A percentile compares a stretch with the other conserved stretches of the same genome.
Evolutionary conservation across 2,329 filamentous ascomycete species (phyloP).

Genomic region (Leptosphaerulina australis): DNA sequence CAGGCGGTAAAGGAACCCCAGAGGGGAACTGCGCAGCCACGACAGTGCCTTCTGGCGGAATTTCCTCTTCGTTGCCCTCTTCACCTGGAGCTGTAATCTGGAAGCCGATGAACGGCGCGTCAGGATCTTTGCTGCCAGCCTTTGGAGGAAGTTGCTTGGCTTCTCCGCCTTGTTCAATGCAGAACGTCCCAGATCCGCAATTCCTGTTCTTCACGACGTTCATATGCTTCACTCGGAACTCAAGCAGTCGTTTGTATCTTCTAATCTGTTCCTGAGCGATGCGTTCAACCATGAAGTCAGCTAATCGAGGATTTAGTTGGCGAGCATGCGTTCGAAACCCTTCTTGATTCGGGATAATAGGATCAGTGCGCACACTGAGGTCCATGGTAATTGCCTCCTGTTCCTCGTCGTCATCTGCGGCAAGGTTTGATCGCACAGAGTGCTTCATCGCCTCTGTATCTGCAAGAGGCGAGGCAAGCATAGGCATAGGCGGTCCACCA

Average conservation of each 20-base stretch:
- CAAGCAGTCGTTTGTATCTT: constrained; percentile 78
- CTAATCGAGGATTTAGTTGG: constrained; percentile 74
- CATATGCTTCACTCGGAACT: constrained; percentile 72
- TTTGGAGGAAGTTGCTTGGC: constrained; percentile 66
- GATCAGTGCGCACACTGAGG: constrained; percentile 66
- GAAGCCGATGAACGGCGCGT: constrained; percentile 61
- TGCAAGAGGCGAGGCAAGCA: constrained; percentile 56
- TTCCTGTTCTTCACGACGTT: constrained; percentile 61
- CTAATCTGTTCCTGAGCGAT: constrained; percentile 81
- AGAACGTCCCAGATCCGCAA: constrained; percentile 68
- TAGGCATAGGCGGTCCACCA: constrained; percentile 64
- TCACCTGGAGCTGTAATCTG: constrained; percentile 61
- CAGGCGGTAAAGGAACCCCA: constrained; percentile 82
- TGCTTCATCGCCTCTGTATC: constrained; percentile 45
- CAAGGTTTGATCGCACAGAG: constrained; percentile 41
- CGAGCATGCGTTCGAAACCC: constrained; percentile 79
- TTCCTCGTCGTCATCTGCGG: constrained; percentile 51
- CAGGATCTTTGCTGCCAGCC: constrained; percentile 64
- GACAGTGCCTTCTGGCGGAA: constrained; percentile 70
- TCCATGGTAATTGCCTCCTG: constrained; percentile 66
- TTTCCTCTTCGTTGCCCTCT: constrained; percentile 70
- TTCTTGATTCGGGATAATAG: constrained; percentile 72
- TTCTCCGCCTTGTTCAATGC: constrained; percentile 70
- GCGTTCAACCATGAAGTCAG: constrained; percentile 73
- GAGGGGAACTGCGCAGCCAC: constrained; percentile 75